phyloP scores from a whole-genome alignment of 352 stramenopile genomes.

The Lagenidium giganteum region DNA sequence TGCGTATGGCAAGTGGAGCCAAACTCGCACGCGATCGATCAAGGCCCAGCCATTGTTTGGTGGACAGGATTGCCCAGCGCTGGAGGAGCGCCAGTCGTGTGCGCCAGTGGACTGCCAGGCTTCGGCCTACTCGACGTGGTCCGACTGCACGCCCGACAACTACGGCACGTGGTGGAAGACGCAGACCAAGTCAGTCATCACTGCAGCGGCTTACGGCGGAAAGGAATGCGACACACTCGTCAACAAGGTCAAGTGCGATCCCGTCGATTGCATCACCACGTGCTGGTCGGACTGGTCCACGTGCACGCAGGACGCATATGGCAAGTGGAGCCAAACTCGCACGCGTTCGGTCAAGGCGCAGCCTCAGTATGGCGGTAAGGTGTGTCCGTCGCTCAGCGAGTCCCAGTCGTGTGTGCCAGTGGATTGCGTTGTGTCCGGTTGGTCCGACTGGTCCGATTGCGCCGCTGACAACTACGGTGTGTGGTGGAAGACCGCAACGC shows the following conservation, averaged over 20 bases:
- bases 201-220: constrained; percentile 29
- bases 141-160: constrained; percentile 20
- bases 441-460: constrained; percentile 37
- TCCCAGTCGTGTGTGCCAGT: constrained; percentile 37
- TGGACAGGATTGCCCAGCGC: constrained; percentile 25
- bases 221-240: constrained; percentile 17
- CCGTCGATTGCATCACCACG: constrained; percentile 37
- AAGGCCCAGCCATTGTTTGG: constrained; percentile 8
- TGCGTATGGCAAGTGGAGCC: not conserved
- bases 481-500: constrained; percentile 41
- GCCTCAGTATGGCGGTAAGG: constrained; percentile 31
- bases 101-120: constrained; percentile 32
- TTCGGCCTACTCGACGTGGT: not conserved
- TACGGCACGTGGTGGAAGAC: constrained; percentile 29
- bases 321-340: constrained; percentile 21
- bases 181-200: constrained; percentile 18
- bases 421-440: constrained; percentile 35
- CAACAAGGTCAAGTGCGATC: constrained; percentile 29
- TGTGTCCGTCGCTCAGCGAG: constrained; percentile 23
- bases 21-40: constrained; percentile 1
- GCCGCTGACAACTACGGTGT: constrained; percentile 29
- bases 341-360: constrained; percentile 22
- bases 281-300: constrained; percentile 26
- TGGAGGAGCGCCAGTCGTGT: constrained; percentile 42
- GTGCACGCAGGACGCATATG: constrained; percentile 22